Conservation (phyloP, 2,329 filamentous ascomycete genomes). For the Lasiodiplodia sp. region DNA sequence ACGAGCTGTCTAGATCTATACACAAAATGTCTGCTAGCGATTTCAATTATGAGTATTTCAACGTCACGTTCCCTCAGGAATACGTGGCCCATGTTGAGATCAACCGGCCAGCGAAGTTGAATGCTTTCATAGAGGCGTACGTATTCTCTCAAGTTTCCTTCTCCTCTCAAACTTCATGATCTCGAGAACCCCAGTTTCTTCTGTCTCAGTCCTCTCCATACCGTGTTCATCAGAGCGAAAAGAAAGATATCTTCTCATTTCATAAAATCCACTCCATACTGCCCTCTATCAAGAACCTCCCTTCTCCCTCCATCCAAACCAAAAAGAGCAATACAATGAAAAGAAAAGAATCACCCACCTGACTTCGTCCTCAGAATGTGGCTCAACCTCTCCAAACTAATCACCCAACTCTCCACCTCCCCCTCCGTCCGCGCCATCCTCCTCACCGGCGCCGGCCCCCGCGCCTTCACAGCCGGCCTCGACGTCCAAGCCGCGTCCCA, state of each 20-base stretch:
- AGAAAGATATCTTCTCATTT: neutral
- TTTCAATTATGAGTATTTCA: slow-evolving; percentile 70
- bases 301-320: neutral
- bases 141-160: neutral
- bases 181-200: no score
- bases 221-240: neutral
- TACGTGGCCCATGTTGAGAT: slow-evolving; percentile 92
- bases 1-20: neutral
- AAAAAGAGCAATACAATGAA: no score
- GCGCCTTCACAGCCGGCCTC: slow-evolving; percentile 85
- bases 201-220: neutral
- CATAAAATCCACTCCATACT: neutral
- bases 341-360: neutral
- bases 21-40: slow-evolving; percentile 33
- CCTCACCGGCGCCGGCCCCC: slow-evolving; percentile 80
- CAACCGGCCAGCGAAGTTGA: slow-evolving; percentile 85
- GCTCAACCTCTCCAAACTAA: slow-evolving; percentile 77
- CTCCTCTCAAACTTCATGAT: neutral
- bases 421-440: slow-evolving; percentile 77
- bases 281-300: no score
- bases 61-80: slow-evolving; percentile 72
- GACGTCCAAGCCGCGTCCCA: slow-evolving; percentile 77
- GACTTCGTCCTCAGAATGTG: slow-evolving; percentile 69
- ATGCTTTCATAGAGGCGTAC: slow-evolving; percentile 77
- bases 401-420: slow-evolving; percentile 75